Conservation (phyloP, 2,329 filamentous ascomycete species). For the Alternaria gansuensis region DNA sequence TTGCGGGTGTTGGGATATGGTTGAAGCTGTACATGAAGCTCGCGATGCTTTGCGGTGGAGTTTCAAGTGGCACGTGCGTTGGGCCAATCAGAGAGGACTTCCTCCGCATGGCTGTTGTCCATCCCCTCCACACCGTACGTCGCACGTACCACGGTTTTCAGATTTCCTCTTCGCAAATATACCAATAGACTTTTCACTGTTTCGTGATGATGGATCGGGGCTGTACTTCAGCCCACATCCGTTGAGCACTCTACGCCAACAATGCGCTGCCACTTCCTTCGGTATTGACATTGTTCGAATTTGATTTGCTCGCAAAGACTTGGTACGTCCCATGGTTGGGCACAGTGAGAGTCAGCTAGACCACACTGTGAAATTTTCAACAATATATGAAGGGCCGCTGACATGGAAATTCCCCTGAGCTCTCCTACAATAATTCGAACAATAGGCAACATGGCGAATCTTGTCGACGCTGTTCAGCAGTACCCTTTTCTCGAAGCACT, state of each 20-base stretch:
- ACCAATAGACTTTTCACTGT: no score
- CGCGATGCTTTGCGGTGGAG: constrained; percentile 11
- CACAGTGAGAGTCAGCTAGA: neutral
- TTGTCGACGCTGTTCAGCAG: neutral
- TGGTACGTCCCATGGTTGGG: neutral
- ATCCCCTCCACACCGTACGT: neutral
- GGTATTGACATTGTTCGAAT: neutral
- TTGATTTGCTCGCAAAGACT: neutral
- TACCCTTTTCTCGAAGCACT: neutral
- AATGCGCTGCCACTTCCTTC: neutral
- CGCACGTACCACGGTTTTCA: neutral
- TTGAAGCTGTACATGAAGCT: constrained; percentile 1
- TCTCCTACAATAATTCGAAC: neutral
- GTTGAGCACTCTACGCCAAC: neutral
- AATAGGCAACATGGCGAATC: neutral
- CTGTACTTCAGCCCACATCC: no score
- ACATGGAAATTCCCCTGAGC: neutral
- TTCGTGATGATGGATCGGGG: no score
- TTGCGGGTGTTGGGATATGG: neutral
- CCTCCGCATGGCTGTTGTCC: constrained; percentile 3
- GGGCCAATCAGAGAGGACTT: constrained; percentile 2
- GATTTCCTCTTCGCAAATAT: neutral
- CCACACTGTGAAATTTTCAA: neutral
- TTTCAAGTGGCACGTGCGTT: constrained; percentile 6
- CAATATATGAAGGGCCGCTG: neutral